phyloP scores from a whole-genome alignment of 1,284 basidiomycete genomes.

The Neolentinus lepideus region DNA sequence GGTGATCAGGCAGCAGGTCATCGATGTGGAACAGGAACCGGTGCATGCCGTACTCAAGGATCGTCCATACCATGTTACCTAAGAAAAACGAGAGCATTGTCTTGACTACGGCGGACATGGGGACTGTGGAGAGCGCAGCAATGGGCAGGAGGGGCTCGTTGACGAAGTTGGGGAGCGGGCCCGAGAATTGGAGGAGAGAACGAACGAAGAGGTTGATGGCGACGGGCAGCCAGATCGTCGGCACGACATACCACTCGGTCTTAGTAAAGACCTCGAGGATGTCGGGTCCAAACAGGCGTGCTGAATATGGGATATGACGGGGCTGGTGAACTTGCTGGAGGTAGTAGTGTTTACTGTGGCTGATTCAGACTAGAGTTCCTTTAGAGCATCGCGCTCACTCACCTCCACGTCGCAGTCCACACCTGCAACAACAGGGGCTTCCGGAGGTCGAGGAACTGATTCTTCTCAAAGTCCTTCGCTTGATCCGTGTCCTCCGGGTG shows the following conservation, averaged over 20 bases:
- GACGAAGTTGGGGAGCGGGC: constrained; percentile 49
- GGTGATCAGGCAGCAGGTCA: constrained; percentile 79
- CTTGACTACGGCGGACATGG: constrained; percentile 40
- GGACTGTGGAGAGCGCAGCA: constrained; percentile 34
- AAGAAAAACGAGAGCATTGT: constrained; percentile 62
- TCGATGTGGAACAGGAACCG: constrained; percentile 99
- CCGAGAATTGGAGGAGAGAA: constrained; percentile 78
- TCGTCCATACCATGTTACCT: constrained; percentile 91
- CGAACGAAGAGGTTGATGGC: constrained; percentile 75
- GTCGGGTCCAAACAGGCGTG: constrained; percentile 80
- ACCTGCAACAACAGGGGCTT: constrained; percentile 84
- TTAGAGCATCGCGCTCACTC: constrained; percentile 1
- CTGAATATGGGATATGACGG: constrained; percentile 82
- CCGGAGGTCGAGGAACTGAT: constrained; percentile 89
- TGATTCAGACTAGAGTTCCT: constrained; percentile 1
- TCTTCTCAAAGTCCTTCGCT: constrained; percentile 75
- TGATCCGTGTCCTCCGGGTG: constrained; percentile 84
- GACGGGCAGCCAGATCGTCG: constrained; percentile 90
- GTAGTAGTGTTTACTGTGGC: constrained; percentile 84
- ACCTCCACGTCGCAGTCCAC: constrained; percentile 79
- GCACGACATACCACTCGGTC: constrained; percentile 94
- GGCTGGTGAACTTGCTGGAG: constrained; percentile 96
- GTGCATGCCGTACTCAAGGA: constrained; percentile 94
- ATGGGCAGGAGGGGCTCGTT: constrained; percentile 50
- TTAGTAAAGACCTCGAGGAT: constrained; percentile 85